phyloP scores from a whole-genome alignment of 2,329 filamentous ascomycete genomes.

The Zelopaecilomyces penicillatus region DNA sequence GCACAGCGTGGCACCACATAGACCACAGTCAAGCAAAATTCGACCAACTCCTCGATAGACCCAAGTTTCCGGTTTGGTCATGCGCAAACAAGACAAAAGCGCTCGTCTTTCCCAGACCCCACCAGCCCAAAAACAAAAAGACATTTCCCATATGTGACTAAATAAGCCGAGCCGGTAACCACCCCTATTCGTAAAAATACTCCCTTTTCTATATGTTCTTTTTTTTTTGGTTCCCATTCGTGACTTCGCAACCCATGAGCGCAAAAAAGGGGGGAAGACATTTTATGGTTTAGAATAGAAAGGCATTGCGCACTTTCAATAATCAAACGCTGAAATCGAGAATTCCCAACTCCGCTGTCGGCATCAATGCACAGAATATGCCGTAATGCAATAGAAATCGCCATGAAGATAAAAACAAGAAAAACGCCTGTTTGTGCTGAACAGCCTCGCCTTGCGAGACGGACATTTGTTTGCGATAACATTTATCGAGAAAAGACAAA shows the following conservation, averaged over 20 bases:
- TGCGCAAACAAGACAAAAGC: constrained; percentile 21
- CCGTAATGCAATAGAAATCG: constrained; percentile 11
- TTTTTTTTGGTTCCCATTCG: constrained; percentile 26
- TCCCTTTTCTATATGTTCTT: constrained; percentile 38
- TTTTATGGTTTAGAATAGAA: constrained; percentile 15
- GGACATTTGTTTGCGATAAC: constrained; percentile 18
- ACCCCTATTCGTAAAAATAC: constrained; percentile 23
- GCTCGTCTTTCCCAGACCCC: constrained; percentile 24
- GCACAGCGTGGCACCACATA: constrained; percentile 19
- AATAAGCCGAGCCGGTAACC: constrained; percentile 26
- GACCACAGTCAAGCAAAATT: constrained; percentile 17
- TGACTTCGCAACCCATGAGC: constrained; percentile 39
- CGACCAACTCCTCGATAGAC: constrained; percentile 29
- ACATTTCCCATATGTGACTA: constrained; percentile 27
- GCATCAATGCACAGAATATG: constrained; percentile 10
- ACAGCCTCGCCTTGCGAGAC: constrained; percentile 28
- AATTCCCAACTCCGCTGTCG: constrained; percentile 13
- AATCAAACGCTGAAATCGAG: constrained; percentile 7
- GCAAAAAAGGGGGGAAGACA: constrained; percentile 21
- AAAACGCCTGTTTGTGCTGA: constrained; percentile 34
- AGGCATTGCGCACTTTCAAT: constrained; percentile 4
- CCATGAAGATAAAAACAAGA: constrained; percentile 28
- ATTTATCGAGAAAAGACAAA: constrained; percentile 24
- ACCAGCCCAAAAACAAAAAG: constrained; percentile 15
- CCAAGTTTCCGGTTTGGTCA: constrained; percentile 22